Conservation (phyloP, 352 stramenopile species). For the Pythium monospermum region DNA sequence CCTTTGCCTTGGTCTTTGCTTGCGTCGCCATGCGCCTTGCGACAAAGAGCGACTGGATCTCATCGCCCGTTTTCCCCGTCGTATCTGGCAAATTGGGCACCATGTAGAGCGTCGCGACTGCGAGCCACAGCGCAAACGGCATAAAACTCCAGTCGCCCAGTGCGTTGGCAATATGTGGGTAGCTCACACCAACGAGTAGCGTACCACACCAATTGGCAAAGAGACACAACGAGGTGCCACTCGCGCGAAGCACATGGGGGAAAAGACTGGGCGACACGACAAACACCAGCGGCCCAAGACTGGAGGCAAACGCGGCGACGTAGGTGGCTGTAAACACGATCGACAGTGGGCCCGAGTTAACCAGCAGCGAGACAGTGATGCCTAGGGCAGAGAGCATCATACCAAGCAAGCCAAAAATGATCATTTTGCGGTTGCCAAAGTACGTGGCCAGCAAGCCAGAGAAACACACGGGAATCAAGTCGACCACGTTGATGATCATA, state of each 20-base stretch:
- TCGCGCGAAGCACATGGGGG: conserved; percentile 45
- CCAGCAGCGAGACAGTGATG: conserved; percentile 48
- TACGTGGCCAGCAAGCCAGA: conserved; percentile 32
- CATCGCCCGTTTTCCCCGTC: too few relatives aligned
- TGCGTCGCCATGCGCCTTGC: too few relatives aligned
- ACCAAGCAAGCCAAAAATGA: conserved; percentile 30
- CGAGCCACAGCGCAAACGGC: too few relatives aligned
- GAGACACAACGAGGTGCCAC: conserved; percentile 34
- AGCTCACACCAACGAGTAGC: too few relatives aligned
- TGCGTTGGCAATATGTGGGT: too few relatives aligned
- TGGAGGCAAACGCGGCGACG: conserved; percentile 58
- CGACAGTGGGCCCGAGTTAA: conserved; percentile 28
- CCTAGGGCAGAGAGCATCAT: conserved; percentile 43
- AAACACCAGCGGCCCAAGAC: conserved; percentile 61
- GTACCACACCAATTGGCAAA: too few relatives aligned
- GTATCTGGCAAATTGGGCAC: too few relatives aligned
- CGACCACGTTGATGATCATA: conserved; percentile 38
- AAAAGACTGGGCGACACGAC: conserved; percentile 53
- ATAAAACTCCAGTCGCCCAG: too few relatives aligned
- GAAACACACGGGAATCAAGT: conserved; percentile 31
- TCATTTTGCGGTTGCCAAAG: conserved; percentile 50
- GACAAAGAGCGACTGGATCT: too few relatives aligned
- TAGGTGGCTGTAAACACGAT: conserved; percentile 57
- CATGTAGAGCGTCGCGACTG: too few relatives aligned
- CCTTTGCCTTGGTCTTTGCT: too few relatives aligned